Evolutionary conservation across 75 land plant genomes (phyloP), one percentile per base, ranked within the genome.

Genomic region (Pseudotsuga menziesii): DNA sequence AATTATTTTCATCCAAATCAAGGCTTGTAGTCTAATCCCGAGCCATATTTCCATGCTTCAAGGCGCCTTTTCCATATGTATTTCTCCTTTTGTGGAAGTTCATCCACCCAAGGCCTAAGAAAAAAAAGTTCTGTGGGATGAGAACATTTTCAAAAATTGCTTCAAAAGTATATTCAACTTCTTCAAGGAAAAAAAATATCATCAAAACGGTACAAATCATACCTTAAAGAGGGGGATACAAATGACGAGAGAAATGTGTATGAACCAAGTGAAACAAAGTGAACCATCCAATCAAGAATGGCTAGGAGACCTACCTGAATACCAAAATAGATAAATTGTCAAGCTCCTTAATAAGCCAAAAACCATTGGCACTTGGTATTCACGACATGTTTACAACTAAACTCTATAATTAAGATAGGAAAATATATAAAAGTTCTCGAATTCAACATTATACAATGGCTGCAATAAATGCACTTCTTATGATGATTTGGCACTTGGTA

Each of bases 271-370:
- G 83, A 83, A 32, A 77, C 27, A 75, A 94, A 96, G 85, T 96
- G 99, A 25, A 84, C 71, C 63, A 81, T 83, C 97, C 97, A 96
- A 72, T 91, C 90, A 32, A 91, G 58, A 19, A 96, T 82, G 35
- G 91, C 85, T 44, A 61, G 66, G 48, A 90, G 9, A 15, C 97
- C 97, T 76, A 96, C 99, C 99, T 96, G 75, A 29, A 54, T 11
- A 6, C 25, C 57, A 59, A 44, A 48, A 78, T 52, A 74, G 32
- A n/a, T 75, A 19, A 35, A 32, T 76, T 11, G 23, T 72, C 16
- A 76, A 61, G 12, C 39, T 26, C 19, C 75, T 69, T 36, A 20
- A 36, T 32, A 36, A 41, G 22, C n/a, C 20, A 69, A 2, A 69
- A 69, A 22, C 23, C 52, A 69, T 19, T 69, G 8, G 35, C 27